phyloP scores from a whole-genome alignment of 768 basidiomycete genomes.

The Podaxis mareebaensis region DNA sequence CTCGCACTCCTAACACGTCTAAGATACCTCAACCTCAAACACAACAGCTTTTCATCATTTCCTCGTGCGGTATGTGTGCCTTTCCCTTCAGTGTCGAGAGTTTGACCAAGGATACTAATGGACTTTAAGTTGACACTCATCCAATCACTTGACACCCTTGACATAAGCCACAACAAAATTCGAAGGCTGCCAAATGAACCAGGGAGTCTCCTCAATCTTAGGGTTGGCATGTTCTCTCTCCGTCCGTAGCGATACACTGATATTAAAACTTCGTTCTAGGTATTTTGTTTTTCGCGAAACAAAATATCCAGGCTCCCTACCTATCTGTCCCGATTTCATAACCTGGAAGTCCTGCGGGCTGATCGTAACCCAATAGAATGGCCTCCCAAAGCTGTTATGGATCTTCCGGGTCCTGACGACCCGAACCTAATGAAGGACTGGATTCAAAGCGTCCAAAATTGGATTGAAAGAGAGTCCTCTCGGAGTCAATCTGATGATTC shows the following conservation, averaged over 20 bases:
- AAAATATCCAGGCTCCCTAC: conserved; percentile 75
- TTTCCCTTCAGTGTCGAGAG: not conserved
- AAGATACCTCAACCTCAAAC: conserved; percentile 85
- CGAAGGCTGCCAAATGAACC: conserved; percentile 76
- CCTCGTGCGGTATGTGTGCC: conserved; percentile 74
- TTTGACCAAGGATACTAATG: conserved; percentile 15
- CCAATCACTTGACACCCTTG: conserved; percentile 88
- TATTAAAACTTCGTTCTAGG: conserved; percentile 42
- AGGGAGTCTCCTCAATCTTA: conserved; percentile 75
- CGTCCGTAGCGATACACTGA: not conserved
- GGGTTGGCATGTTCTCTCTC: conserved; percentile 43
- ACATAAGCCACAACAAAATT: conserved; percentile 92
- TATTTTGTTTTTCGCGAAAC: conserved; percentile 86
- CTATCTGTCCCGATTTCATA: conserved; percentile 73
- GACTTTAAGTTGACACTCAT: conserved; percentile 71
- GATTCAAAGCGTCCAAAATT: conserved; percentile 69
- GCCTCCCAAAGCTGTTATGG: conserved; percentile 70
- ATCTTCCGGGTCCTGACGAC: conserved; percentile 41
- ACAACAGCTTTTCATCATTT: conserved; percentile 79
- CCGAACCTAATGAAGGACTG: conserved; percentile 65
- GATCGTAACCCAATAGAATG: conserved; percentile 95
- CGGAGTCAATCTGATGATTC: conserved; percentile 49
- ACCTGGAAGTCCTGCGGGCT: conserved; percentile 77
- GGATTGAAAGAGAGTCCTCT: conserved; percentile 62
- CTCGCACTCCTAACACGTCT: conserved; percentile 73